Evolutionary conservation across 2,329 filamentous ascomycete species (phyloP).

Genomic region (Pseudogymnoascus sp.): DNA sequence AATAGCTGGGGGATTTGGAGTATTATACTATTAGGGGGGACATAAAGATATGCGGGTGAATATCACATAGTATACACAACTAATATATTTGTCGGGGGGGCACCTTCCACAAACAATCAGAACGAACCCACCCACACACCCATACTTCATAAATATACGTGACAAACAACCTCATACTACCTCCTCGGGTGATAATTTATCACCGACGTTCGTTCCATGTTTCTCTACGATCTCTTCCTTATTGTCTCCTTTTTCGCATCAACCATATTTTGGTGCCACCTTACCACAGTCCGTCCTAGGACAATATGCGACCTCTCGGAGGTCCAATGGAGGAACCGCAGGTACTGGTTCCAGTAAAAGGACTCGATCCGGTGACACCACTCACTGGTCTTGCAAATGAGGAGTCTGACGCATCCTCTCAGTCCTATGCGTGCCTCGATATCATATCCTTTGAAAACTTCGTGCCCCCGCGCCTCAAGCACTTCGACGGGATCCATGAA

Average conservation of each 20-base stretch:
- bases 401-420: neutral
- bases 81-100: neutral
- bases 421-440: neutral
- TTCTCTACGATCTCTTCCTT: neutral
- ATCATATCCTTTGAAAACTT: neutral
- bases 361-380: neutral
- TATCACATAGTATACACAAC: neutral
- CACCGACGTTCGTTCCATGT: conserved; percentile 5
- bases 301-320: conserved; percentile 1
- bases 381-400: neutral
- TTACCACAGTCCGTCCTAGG: neutral
- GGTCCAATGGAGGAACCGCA: neutral
- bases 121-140: neutral
- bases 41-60: neutral
- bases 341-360: neutral
- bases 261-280: conserved; percentile 2
- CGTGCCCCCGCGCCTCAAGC: neutral
- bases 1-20: neutral
- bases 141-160: neutral
- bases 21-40: neutral
- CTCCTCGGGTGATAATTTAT: neutral
- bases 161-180: neutral
- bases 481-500: neutral
- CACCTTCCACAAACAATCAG: conserved; percentile 1
- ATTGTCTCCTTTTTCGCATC: neutral